Percentiles rank a stretch among this genome's conserved stretches.
phyloP scores from a whole-genome alignment of 2,329 filamentous ascomycete genomes.

The Leptosphaerulina australis region DNA sequence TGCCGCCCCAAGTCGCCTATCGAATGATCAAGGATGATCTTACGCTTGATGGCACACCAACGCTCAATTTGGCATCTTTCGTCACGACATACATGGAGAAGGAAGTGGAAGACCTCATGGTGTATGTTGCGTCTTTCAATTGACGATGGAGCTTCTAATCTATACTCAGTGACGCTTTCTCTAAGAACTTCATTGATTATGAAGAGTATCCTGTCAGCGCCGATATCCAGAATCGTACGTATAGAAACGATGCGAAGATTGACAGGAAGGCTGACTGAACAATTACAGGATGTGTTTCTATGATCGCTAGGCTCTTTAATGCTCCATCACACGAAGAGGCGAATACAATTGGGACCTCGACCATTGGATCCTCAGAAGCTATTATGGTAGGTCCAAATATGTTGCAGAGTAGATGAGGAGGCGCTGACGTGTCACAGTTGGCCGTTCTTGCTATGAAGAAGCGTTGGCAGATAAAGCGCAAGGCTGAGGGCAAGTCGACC shows the following conservation, averaged over 20 bases:
- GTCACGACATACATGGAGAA: conserved; percentile 97
- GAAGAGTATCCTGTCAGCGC: conserved; percentile 59
- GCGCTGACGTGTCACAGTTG: conserved; percentile 52
- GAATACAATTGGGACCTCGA: conserved; percentile 82
- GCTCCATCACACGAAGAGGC: conserved; percentile 65
- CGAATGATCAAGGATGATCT: conserved; percentile 91
- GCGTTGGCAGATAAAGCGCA: conserved; percentile 85
- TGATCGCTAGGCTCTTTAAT: conserved; percentile 81
- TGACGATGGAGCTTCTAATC: not conserved
- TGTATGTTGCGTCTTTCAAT: conserved; percentile 50
- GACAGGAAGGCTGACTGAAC: conserved; percentile 75
- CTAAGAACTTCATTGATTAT: conserved; percentile 80
- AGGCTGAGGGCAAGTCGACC: conserved; percentile 78
- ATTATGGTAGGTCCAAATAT: conserved; percentile 53
- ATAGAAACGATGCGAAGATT: conserved; percentile 63
- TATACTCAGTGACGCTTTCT: conserved; percentile 68
- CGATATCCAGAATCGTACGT: conserved; percentile 72
- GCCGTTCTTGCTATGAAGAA: conserved; percentile 91
- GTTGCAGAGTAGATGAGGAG: not conserved
- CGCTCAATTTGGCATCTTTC: conserved; percentile 79
- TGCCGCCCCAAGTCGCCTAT: conserved; percentile 93
- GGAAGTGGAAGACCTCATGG: conserved; percentile 94
- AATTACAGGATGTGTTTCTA: conserved; percentile 47
- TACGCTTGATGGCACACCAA: conserved; percentile 75
- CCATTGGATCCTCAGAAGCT: conserved; percentile 86